Conservation (phyloP, 768 basidiomycete species). For the Steccherinum ochraceum region DNA sequence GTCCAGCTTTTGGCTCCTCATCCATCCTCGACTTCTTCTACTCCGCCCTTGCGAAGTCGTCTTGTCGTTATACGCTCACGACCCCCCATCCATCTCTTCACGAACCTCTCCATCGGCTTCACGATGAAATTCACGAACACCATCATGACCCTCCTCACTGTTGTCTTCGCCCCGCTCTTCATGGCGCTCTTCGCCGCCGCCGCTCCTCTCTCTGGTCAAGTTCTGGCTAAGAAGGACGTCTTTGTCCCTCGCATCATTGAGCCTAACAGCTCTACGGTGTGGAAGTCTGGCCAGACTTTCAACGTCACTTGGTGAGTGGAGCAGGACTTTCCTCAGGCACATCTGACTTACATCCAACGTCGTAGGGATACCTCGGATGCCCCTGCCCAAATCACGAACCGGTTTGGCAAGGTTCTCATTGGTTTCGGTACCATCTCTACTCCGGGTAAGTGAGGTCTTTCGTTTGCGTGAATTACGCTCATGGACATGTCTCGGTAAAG, state of each 20-base stretch:
- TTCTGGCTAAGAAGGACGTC: conserved; percentile 11
- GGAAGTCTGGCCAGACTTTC: conserved; percentile 12
- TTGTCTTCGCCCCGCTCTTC: not conserved
- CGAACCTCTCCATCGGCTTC: too few species aligned
- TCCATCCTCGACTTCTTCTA: too few species aligned
- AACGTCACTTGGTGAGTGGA: conserved; percentile 20
- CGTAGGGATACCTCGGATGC: conserved; percentile 26
- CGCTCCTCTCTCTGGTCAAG: not conserved
- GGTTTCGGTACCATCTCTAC: conserved; percentile 20
- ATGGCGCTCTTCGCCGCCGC: not conserved
- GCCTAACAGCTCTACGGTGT: conserved; percentile 15
- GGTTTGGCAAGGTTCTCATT: conserved; percentile 11
- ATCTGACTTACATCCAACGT: not conserved
- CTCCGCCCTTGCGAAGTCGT: too few species aligned
- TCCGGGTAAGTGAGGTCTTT: conserved; percentile 25
- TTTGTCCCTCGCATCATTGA: conserved; percentile 12
- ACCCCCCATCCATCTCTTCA: too few species aligned
- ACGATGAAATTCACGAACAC: not conserved
- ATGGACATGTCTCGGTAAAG: conserved; percentile 13
- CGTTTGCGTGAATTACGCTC: too few species aligned
- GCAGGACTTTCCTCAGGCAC: not conserved
- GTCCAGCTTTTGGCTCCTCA: too few species aligned
- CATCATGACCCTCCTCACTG: not conserved
- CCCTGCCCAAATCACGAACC: conserved; percentile 34
- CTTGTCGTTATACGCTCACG: too few species aligned